Evolutionary conservation across 768 basidiomycete species (phyloP).

Genomic region (Lepiota brunneoincarnata): DNA sequence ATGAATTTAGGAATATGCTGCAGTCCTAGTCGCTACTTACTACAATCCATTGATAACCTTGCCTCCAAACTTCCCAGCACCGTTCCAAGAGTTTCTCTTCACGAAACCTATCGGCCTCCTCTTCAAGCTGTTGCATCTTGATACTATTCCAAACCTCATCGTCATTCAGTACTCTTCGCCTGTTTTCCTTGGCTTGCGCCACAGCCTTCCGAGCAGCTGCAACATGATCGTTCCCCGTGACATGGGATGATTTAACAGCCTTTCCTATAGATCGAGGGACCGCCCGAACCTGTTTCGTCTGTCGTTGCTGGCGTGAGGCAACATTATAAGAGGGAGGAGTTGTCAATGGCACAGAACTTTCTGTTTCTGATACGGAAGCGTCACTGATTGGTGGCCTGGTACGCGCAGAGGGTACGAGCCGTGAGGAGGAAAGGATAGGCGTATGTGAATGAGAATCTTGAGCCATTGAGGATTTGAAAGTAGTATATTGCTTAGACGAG

Average conservation of each 20-base stretch:
- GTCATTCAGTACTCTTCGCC: conserved; percentile 55
- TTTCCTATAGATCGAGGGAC: not conserved
- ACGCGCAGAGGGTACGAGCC: not conserved
- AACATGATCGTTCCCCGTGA: conserved; percentile 7
- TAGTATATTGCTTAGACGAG: not conserved
- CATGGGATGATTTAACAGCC: not conserved
- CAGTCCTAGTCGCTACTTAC: conserved; percentile 39
- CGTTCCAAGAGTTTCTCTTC: conserved; percentile 61
- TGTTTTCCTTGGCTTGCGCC: conserved; percentile 32
- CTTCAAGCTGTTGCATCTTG: conserved; percentile 65
- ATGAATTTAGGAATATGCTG: not conserved
- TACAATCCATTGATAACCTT: conserved; percentile 67
- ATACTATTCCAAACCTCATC: conserved; percentile 81
- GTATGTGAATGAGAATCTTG: not conserved
- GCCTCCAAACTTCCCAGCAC: conserved; percentile 76
- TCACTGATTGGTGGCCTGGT: not conserved
- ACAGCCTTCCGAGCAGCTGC: conserved; percentile 27
- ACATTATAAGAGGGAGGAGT: not conserved
- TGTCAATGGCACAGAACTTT: not conserved
- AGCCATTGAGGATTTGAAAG: not conserved
- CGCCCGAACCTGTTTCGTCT: not conserved
- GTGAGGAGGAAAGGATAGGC: conserved; percentile 1
- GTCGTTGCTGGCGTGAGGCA: not conserved
- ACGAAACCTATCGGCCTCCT: conserved; percentile 68
- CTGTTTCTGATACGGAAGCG: conserved; percentile 1